These are phyloP conservation scores for Eimeria necatrix DNA, from an alignment of 169 alveolate genomes.

Conservation along the genomic window DNA sequence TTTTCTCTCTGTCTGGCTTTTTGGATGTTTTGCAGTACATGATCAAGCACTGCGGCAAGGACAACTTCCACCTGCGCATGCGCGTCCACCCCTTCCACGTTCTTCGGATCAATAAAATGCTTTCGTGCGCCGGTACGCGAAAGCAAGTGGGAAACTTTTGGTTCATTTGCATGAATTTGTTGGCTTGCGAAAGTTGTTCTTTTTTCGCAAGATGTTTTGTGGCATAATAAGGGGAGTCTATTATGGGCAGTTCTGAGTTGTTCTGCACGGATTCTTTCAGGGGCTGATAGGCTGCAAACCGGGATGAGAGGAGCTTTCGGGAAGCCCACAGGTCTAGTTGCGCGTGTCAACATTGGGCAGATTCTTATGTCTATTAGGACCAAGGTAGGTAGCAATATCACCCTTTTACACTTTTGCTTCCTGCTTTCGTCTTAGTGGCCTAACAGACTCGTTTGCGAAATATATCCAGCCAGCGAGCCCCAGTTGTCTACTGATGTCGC, in stretches of 20 bases:
- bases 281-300: constrained; percentile 85
- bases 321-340: constrained; percentile 98
- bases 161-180: not conserved
- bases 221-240: not conserved
- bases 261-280: not conserved
- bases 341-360: constrained; percentile 98
- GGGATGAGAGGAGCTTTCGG: constrained; percentile 99
- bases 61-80: constrained; percentile 98
- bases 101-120: constrained; percentile 99
- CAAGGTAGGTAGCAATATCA: constrained; percentile 84
- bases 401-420: not conserved
- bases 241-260: not conserved
- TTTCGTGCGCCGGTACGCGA: constrained; percentile 98
- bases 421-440: no score
- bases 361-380: constrained; percentile 97
- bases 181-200: not conserved
- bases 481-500: not conserved
- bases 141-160: no score
- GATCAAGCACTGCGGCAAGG: constrained; percentile 98
- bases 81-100: constrained; percentile 99
- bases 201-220: not conserved
- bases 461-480: not conserved
- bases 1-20: not conserved
- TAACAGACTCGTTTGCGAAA: not conserved
- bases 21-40: constrained; percentile 89